Evolutionary conservation across 2,329 filamentous ascomycete genomes (phyloP).

Genomic region (Sporothrix phasma): DNA sequence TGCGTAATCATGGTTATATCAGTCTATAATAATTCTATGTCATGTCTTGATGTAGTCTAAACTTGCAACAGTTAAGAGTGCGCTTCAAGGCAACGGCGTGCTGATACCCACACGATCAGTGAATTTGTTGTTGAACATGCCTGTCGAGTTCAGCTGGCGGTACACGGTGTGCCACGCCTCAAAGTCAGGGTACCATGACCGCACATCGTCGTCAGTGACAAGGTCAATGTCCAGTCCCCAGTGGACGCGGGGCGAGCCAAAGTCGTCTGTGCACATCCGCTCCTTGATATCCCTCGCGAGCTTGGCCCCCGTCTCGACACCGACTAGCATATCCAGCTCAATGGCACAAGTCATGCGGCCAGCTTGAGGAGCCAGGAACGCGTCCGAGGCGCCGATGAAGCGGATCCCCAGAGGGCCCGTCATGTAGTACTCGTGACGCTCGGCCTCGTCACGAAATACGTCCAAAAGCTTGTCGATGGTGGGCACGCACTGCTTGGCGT

Average conservation of each 20-base stretch:
- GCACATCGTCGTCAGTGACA: slow-evolving; percentile 19
- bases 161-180: slow-evolving; percentile 20
- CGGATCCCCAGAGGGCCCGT: slow-evolving; percentile 22
- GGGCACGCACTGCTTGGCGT: slow-evolving; percentile 18
- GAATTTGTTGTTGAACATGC: slow-evolving; percentile 24
- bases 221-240: slow-evolving; percentile 23
- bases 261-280: slow-evolving; percentile 15
- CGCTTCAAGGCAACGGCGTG: too few relatives aligned
- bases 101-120: slow-evolving; percentile 21
- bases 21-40: too few relatives aligned
- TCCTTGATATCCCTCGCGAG: slow-evolving; percentile 20
- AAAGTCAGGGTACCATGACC: slow-evolving; percentile 21
- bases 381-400: slow-evolving; percentile 19
- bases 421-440: slow-evolving; percentile 20
- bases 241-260: slow-evolving; percentile 19
- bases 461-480: slow-evolving; percentile 19
- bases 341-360: slow-evolving; percentile 22
- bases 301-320: slow-evolving; percentile 17
- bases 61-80: too few relatives aligned
- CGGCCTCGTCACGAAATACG: slow-evolving; percentile 18
- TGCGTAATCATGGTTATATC: too few relatives aligned
- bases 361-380: slow-evolving; percentile 21
- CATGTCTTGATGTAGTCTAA: too few relatives aligned
- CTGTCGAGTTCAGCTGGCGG: slow-evolving; percentile 19
- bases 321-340: slow-evolving; percentile 22